Evolutionary conservation across 305 asterid species (phyloP).

Genomic region (Solanum chacoense): DNA sequence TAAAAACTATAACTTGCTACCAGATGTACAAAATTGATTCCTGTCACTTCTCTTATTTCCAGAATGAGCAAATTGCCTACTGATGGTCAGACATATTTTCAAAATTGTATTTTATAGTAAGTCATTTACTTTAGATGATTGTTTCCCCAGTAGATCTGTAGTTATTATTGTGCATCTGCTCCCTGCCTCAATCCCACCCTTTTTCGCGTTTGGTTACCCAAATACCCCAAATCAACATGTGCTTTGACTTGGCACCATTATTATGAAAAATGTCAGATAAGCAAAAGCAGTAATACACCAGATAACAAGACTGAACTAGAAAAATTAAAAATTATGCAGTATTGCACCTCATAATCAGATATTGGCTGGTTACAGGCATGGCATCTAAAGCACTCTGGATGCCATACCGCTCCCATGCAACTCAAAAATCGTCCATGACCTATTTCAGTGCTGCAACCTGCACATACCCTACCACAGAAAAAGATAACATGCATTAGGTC

Average conservation of each 20-base stretch:
- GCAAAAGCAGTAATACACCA: neutral
- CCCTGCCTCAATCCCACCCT: neutral
- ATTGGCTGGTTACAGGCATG: conserved; percentile 88
- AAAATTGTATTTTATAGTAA: neutral
- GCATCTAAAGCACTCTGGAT: conserved; percentile 81
- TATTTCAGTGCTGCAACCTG: conserved; percentile 78
- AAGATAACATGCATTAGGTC: neutral
- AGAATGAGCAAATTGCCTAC: neutral
- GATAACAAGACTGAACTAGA: neutral
- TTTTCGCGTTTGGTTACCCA: neutral
- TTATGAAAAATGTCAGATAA: neutral
- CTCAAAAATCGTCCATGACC: conserved; percentile 86
- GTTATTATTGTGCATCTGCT: neutral
- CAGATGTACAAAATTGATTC: neutral
- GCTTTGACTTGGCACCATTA: neutral
- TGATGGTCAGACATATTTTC: neutral
- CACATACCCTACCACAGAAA: conserved; percentile 67
- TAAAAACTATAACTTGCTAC: neutral
- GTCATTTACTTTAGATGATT: neutral
- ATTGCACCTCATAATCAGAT: conserved; percentile 79
- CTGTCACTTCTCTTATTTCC: neutral
- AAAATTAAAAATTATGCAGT: neutral
- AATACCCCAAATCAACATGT: neutral
- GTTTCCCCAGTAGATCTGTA: neutral
- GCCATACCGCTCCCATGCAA: conserved; percentile 90